Evolutionary conservation across 2,329 filamentous ascomycete species (phyloP).

Genomic region (Penicillium aurantiogriseum): DNA sequence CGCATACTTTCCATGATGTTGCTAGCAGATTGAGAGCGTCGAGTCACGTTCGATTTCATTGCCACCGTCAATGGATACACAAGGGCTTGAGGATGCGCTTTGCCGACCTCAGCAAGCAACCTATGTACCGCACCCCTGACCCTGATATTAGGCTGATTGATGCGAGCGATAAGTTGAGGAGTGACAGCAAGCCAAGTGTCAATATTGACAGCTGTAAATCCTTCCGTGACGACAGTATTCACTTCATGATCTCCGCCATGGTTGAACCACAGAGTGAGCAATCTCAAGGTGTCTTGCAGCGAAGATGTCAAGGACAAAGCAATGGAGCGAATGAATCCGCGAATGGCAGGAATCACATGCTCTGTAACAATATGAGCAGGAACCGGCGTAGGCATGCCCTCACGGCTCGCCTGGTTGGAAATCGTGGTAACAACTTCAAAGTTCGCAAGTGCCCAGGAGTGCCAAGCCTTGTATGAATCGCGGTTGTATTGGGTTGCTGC

Average conservation of each 20-base stretch:
- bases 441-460: constrained; percentile 96
- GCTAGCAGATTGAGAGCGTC: constrained; percentile 80
- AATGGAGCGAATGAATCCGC: constrained; percentile 97
- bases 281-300: constrained; percentile 86
- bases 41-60: constrained; percentile 89
- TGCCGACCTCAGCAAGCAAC: constrained; percentile 85
- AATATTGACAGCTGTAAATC: constrained; percentile 86
- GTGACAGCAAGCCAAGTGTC: constrained; percentile 99
- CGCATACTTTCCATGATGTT: constrained; percentile 99
- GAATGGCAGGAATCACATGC: constrained; percentile 90
- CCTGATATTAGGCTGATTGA: constrained; percentile 89
- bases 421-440: constrained; percentile 94
- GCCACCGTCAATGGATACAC: constrained; percentile 97
- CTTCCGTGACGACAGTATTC: constrained; percentile 81
- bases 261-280: constrained; percentile 94
- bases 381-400: constrained; percentile 47
- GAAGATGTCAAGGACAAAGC: constrained; percentile 87
- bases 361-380: constrained; percentile 71
- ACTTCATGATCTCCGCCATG: constrained; percentile 88
- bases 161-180: constrained; percentile 92
- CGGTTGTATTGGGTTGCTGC: constrained; percentile 92
- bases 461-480: constrained; percentile 98
- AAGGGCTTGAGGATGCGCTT: constrained; percentile 90
- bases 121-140: constrained; percentile 91
- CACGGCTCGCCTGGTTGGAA: constrained; percentile 63